Evolutionary conservation across 192 early-diverging fungal genomes (phyloP).

Genomic region (Backusella tarrabulga): DNA sequence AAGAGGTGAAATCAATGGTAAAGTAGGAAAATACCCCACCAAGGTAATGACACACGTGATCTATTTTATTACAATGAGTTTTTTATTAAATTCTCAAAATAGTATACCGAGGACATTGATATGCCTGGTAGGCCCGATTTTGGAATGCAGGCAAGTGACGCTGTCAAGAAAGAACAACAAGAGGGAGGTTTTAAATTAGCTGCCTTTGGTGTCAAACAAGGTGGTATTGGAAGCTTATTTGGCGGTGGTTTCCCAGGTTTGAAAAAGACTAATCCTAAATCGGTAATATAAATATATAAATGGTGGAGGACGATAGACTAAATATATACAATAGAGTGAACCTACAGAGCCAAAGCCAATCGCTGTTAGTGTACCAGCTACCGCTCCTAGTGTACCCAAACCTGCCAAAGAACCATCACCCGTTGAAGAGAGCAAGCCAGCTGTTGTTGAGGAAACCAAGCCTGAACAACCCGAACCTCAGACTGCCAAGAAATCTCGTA

Average conservation of each 20-base stretch:
- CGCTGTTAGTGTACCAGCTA: background rate
- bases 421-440: background rate
- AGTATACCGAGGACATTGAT: conserved; percentile 35
- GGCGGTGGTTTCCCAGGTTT: conserved; percentile 68
- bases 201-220: conserved; percentile 77
- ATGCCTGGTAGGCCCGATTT: conserved; percentile 28
- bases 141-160: conserved; percentile 4
- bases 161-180: background rate
- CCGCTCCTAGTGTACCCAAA: background rate
- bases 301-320: background rate
- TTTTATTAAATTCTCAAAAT: background rate
- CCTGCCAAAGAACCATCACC: background rate
- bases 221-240: conserved; percentile 73
- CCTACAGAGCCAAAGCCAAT: background rate
- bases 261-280: conserved; percentile 50
- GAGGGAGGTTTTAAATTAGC: conserved; percentile 59
- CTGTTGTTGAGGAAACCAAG: background rate
- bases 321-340: background rate
- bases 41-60: conserved; percentile 39
- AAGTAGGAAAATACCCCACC: conserved; percentile 65
- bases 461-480: background rate
- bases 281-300: background rate
- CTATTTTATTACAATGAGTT: background rate
- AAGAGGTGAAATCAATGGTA: conserved; percentile 67
- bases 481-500: background rate